Base-by-base conservation (phyloP, 257 asterid species). In the Fraxinus excelsior region DNA sequence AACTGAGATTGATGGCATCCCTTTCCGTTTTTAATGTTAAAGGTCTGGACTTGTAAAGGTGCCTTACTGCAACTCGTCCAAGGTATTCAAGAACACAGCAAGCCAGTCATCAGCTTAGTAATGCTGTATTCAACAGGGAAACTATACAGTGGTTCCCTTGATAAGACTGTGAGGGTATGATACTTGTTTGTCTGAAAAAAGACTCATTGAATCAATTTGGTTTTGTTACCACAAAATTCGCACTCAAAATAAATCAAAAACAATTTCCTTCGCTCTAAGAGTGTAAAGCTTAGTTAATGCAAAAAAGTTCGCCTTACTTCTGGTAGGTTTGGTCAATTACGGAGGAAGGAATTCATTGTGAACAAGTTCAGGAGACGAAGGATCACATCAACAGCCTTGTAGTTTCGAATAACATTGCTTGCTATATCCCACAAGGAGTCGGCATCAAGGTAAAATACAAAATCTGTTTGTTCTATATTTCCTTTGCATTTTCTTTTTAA, bases 71-170 rank as follows among this genome's bases (percentile, higher is more conserved):
- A 74, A 14, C 90, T 91, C 18, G 25, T 89, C 56, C 97, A 93
- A 82, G 92, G 90, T 73, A 81, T 81, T 53, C 86, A 81, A n/a
- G 98, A 89, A 74, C 98, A 93, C 79, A 75, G 88, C 7, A 93
- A 91, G 79, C 81, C 93, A 8, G 95, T 91, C 68, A 91, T 95
- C 25, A 85, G 93, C 88, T 83, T 93, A 85, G 82, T 82, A 14
- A 67, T 87, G 73, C 84, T 85, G 62, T 88, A 88, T 31, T 90
- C 95, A 9, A 74, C 88, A 1, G 92, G 78, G 74, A 91, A 82
- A 60, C 84, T 93, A 38, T 93, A 88, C 82, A 93, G 98, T 64
- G 98, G 96, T 68, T 93, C 98, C 25, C 94, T 91, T 23, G 98
- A 93, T 80, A 84, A 86, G 88, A 91, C 94, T 8, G 78, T 91